Percentiles rank a stretch among this genome's conserved stretches.
Conservation (phyloP, 768 basidiomycete genomes). For the Boletellus ananiceps region DNA sequence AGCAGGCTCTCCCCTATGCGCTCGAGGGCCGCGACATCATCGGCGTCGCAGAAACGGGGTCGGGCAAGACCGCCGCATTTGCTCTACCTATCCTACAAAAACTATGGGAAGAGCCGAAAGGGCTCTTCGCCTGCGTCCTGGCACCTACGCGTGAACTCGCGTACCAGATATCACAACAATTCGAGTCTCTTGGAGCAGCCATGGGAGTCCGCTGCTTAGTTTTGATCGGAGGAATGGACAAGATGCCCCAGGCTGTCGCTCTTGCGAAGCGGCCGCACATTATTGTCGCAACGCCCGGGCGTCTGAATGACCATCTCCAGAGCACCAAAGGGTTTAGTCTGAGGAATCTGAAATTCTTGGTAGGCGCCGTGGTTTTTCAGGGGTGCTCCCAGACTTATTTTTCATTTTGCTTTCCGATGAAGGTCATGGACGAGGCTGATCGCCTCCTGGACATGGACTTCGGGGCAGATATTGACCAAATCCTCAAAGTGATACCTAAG, state of each 20-base stretch:
- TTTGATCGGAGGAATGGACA: constrained; percentile 94
- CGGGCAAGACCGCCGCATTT: constrained; percentile 97
- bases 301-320: constrained; percentile 90
- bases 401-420: not conserved
- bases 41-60: constrained; percentile 96
- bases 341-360: constrained; percentile 81
- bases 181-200: constrained; percentile 84
- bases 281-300: constrained; percentile 92
- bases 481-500: constrained; percentile 90
- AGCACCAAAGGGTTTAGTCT: constrained; percentile 96
- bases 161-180: constrained; percentile 96
- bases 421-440: constrained; percentile 99
- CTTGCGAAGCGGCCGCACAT: constrained; percentile 93
- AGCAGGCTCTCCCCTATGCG: constrained; percentile 79
- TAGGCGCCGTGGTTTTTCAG: constrained; percentile 34
- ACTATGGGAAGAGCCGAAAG: constrained; percentile 92
- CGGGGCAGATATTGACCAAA: constrained; percentile 91
- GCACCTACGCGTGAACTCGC: constrained; percentile 98
- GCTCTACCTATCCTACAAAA: constrained; percentile 94
- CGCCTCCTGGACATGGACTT: constrained; percentile 95
- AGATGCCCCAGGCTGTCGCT: constrained; percentile 84
- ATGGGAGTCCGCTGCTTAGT: constrained; percentile 91
- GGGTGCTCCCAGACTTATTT: not conserved
- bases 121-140: constrained; percentile 88
- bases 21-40: constrained; percentile 93